A percentile compares a stretch with the other conserved stretches of the same genome.
These are phyloP conservation scores for Globisporangium radiosum DNA, from an alignment of 352 stramenopile genomes.

Conservation along the genomic window DNA sequence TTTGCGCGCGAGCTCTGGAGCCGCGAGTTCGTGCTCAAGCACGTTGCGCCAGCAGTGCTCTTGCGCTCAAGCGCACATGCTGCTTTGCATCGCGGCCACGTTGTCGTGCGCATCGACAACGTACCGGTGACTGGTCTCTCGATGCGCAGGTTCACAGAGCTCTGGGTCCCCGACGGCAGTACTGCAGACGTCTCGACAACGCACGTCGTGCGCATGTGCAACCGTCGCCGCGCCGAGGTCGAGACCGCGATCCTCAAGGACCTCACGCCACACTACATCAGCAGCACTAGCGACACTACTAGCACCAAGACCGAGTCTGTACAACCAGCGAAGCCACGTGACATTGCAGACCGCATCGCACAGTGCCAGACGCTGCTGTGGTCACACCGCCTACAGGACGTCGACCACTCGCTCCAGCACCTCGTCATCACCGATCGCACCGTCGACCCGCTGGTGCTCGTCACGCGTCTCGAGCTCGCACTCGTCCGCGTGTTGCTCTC, in stretches of 20 bases:
- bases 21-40: conserved; percentile 32
- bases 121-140: conserved; percentile 17
- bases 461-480: conserved; percentile 26
- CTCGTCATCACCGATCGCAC: conserved; percentile 8
- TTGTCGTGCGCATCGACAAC: conserved; percentile 26
- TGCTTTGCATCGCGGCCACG: conserved; percentile 21
- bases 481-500: conserved; percentile 28
- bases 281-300: too few relatives aligned
- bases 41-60: conserved; percentile 14
- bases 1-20: conserved; percentile 38
- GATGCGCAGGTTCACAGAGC: conserved; percentile 21
- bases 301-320: not conserved
- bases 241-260: conserved; percentile 28
- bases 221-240: conserved; percentile 27
- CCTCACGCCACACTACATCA: not conserved
- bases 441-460: conserved; percentile 19
- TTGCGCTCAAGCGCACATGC: conserved; percentile 13
- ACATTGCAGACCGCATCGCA: conserved; percentile 13
- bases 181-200: not conserved
- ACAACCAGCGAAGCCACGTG: not conserved
- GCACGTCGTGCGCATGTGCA: conserved; percentile 16
- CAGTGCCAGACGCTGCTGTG: conserved; percentile 23
- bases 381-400: conserved; percentile 20
- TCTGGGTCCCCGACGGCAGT: conserved; percentile 15
- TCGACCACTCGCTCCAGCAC: conserved; percentile 4